phyloP scores from a whole-genome alignment of 2,329 filamentous ascomycete species.

The Celoporthe dispersa region DNA sequence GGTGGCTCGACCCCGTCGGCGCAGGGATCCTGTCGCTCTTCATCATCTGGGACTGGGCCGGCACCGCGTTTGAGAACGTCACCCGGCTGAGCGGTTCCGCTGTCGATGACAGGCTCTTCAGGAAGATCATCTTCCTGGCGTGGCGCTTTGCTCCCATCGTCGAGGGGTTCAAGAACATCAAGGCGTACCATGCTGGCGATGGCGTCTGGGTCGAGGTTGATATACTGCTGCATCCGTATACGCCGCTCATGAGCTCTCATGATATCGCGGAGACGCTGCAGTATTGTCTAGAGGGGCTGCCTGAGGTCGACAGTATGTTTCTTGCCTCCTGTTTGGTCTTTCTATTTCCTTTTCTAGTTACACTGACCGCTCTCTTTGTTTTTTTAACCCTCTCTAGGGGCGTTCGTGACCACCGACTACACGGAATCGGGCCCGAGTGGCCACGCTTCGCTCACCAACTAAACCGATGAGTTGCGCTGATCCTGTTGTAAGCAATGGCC shows the following conservation, averaged over 20 bases:
- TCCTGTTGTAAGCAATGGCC: neutral
- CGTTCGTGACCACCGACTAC: constrained; percentile 50
- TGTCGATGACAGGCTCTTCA: constrained; percentile 53
- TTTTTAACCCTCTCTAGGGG: constrained; percentile 27
- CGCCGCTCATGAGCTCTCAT: constrained; percentile 56
- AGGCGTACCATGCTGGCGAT: constrained; percentile 65
- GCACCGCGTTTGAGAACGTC: constrained; percentile 64
- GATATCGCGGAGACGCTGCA: constrained; percentile 67
- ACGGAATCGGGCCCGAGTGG: constrained; percentile 59
- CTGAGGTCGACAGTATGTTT: constrained; percentile 40
- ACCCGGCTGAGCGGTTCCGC: constrained; percentile 62
- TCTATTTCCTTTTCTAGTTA: neutral
- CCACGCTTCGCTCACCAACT: constrained; percentile 41
- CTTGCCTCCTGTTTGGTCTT: neutral
- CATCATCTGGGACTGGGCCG: constrained; percentile 72
- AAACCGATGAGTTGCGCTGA: neutral
- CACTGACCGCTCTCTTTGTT: neutral
- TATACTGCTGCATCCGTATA: constrained; percentile 58
- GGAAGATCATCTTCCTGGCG: constrained; percentile 64
- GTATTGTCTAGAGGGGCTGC: constrained; percentile 60
- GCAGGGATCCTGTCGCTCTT: constrained; percentile 66
- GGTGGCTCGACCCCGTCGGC: constrained; percentile 70
- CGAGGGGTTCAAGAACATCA: constrained; percentile 57
- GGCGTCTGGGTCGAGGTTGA: constrained; percentile 67
- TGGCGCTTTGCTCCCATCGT: constrained; percentile 60